phyloP scores from a whole-genome alignment of 306 rosid genomes.

The Clitoria ternatea region DNA sequence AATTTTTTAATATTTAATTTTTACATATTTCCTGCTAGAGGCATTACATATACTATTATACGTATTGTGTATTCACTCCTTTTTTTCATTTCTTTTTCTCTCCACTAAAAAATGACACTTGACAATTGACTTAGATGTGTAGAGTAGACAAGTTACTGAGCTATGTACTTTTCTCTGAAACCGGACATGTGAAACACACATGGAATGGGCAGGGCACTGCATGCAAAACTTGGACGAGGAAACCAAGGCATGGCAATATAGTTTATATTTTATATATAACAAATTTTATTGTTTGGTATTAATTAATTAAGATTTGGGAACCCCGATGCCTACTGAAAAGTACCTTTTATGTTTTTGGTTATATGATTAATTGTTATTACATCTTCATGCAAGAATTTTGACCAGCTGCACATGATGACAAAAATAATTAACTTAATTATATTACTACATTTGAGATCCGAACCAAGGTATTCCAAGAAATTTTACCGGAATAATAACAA shows the following conservation, averaged over 20 bases:
- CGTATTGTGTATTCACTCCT: no score
- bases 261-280: no score
- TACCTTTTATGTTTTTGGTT: background rate
- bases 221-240: constrained; percentile 13
- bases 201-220: constrained; percentile 26
- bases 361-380: background rate
- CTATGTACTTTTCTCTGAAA: constrained; percentile 21
- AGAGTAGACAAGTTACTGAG: constrained; percentile 31
- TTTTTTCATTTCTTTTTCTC: no score
- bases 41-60: no score
- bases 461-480: no score
- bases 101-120: no score
- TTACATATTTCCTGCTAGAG: no score
- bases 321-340: background rate
- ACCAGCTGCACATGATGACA: background rate
- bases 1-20: no score
- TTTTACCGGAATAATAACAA: no score
- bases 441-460: background rate
- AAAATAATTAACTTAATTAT: background rate
- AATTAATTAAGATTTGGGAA: background rate
- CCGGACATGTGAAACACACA: constrained; percentile 26
- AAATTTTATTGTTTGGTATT: background rate
- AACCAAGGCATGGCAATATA: constrained; percentile 15
- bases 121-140: constrained; percentile 20
- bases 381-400: background rate